Evolutionary conservation across 345 rosid genomes (phyloP).

Genomic region (Rhizophora mangle): DNA sequence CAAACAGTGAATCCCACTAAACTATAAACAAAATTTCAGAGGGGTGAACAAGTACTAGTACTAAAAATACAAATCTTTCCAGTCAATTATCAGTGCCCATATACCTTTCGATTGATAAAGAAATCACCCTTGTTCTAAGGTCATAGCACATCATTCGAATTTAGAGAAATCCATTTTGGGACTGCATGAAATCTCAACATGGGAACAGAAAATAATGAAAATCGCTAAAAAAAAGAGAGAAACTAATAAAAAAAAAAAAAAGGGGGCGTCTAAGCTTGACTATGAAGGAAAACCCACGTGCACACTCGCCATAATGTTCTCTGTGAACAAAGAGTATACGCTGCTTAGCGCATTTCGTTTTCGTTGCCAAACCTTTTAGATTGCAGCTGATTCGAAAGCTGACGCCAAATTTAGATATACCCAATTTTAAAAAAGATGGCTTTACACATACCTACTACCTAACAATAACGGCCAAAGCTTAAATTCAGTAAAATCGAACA

Average conservation of each 20-base stretch:
- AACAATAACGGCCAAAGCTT: neutral
- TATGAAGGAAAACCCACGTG: neutral
- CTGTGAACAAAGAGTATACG: neutral
- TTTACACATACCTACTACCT: neutral
- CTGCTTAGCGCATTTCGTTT: neutral
- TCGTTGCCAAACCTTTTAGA: neutral
- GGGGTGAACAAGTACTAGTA: neutral
- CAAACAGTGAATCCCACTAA: neutral
- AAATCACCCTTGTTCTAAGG: neutral
- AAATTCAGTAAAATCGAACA: neutral
- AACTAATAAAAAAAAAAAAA: neutral
- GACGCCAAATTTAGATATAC: neutral
- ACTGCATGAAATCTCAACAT: neutral
- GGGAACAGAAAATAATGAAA: neutral
- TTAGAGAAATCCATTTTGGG: neutral
- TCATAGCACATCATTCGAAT: neutral
- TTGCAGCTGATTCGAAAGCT: neutral
- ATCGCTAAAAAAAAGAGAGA: neutral
- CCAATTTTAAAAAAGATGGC: neutral
- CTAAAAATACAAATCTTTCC: neutral
- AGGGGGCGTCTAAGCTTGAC: neutral
- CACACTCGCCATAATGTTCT: neutral
- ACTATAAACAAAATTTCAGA: neutral
- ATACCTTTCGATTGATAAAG: neutral
- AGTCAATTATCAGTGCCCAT: neutral